A percentile compares a stretch with the other conserved stretches of the same genome.
Conservation (phyloP, 2,329 filamentous ascomycete species). For the Daldinia sp. region DNA sequence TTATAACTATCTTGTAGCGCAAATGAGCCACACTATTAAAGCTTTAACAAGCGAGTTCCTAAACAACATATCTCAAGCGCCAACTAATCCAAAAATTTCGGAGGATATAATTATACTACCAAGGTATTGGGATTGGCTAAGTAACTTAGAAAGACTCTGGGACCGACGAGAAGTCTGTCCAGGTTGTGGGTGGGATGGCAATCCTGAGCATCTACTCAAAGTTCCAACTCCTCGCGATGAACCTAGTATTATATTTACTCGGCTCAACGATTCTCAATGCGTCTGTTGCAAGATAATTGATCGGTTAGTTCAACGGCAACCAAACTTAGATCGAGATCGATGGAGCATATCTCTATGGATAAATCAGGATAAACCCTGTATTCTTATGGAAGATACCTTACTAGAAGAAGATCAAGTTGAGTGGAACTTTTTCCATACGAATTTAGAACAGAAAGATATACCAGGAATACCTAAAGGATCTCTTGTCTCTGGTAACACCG, state of each 20-base stretch:
- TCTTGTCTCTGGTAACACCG: conserved; percentile 11
- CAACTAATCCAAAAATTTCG: background rate
- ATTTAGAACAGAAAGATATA: background rate
- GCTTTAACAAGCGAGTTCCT: background rate
- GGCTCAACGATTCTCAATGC: background rate
- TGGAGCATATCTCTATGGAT: conserved; percentile 10
- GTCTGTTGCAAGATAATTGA: conserved; percentile 20
- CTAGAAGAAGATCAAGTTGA: conserved; percentile 18
- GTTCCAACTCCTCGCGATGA: conserved; percentile 6
- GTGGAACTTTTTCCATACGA: conserved; percentile 12
- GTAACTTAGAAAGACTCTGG: conserved; percentile 10
- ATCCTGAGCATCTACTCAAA: conserved; percentile 11
- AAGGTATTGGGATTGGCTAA: conserved; percentile 18
- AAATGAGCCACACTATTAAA: background rate
- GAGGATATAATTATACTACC: conserved; percentile 8
- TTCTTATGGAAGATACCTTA: conserved; percentile 5
- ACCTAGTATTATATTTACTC: background rate
- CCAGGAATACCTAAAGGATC: conserved; percentile 6
- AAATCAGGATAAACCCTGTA: conserved; percentile 15
- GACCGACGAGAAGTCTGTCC: conserved; percentile 8
- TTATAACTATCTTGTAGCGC: background rate
- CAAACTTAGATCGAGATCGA: conserved; percentile 8
- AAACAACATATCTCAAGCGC: background rate
- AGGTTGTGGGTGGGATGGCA: conserved; percentile 13
- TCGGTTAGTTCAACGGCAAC: conserved; percentile 5